Evolutionary conservation across 768 basidiomycete genomes (phyloP), one percentile per base, ranked within the genome.

Genomic region (Calocybe gangraenosa): DNA sequence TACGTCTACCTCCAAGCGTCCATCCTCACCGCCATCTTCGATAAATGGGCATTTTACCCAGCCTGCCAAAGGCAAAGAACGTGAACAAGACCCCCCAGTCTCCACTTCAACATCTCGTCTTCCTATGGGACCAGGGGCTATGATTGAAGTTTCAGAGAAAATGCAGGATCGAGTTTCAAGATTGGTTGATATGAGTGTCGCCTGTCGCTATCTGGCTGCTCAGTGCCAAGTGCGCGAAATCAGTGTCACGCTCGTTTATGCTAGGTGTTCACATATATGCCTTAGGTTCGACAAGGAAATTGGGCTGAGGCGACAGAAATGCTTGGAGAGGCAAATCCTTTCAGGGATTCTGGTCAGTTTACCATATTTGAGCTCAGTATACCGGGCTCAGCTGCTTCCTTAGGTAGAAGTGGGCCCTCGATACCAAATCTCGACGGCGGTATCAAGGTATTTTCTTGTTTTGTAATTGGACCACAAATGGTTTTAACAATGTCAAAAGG

Each of bases 161-260:
- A 69, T 78, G 55, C 80, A 82, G 48, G 79, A 80, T 37, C 75
- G 71, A 13, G 78, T 86, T 17, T 85, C 84, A 37, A 77, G 87
- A 40, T 71, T 97, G 21, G 91, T 95, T 2, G 92, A 96, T 66
- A 87, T 92, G 80, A 94, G 91, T 57, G 79, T 98, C 28, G 91
- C 92, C 5, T 98, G 96, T 62, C 79, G 96, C 34, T 98, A 98
- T 69, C 80, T 99, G 17, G 93, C 92, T 14, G 96, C 95, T 8
- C 92, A 97, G 58, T 97, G 94, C 62, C 82, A 92, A 73, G 87
- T 92, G 51, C 57, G 68, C 42, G 31, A 28, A 6, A 11, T 28
- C 5, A 28, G 11, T 28, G 25, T 46, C 25, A 40, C 35, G 14
- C 25, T 35, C 33, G 44, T 21, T 20, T 44, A 1, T 23, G 41